Evolutionary conservation across 495 filamentous ascomycete genomes (phyloP).

Genomic region (Penicillium paxilli): DNA sequence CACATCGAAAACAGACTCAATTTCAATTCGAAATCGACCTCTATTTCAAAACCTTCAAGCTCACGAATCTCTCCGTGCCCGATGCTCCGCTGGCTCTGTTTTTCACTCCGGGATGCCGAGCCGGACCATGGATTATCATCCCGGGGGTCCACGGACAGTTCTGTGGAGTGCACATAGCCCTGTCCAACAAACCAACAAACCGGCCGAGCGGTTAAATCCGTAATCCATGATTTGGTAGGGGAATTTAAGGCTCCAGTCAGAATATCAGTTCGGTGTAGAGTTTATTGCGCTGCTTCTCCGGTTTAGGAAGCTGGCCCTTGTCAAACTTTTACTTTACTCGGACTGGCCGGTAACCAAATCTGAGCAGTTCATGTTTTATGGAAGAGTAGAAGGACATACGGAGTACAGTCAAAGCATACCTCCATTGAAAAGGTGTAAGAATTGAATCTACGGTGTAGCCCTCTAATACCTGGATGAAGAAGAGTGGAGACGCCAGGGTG

Average conservation of each 20-base stretch:
- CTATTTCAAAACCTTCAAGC: too few relatives aligned
- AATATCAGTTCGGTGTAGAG: neutral
- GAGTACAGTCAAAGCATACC: neutral
- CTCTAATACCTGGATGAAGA: neutral
- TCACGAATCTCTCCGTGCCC: neutral
- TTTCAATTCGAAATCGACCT: neutral
- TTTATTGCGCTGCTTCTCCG: neutral
- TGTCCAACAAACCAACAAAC: neutral
- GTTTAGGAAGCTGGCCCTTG: neutral
- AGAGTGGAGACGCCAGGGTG: neutral
- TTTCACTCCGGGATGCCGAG: constrained; percentile 9
- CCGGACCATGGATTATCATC: neutral
- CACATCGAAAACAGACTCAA: neutral
- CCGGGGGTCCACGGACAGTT: neutral
- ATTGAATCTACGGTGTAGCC: neutral
- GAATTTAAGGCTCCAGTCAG: neutral
- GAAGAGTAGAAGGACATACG: too few relatives aligned
- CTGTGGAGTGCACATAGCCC: constrained; percentile 3
- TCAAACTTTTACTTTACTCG: neutral
- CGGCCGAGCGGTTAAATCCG: neutral
- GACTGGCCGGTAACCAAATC: neutral
- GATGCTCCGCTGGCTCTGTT: neutral
- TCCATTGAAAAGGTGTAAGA: too few relatives aligned
- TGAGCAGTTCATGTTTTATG: neutral
- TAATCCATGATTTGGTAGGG: neutral